A percentile compares a stretch with the other conserved stretches of the same genome.
Evolutionary conservation across 2,329 filamentous ascomycete genomes (phyloP).

Genomic region (Fusarium lyarnte): DNA sequence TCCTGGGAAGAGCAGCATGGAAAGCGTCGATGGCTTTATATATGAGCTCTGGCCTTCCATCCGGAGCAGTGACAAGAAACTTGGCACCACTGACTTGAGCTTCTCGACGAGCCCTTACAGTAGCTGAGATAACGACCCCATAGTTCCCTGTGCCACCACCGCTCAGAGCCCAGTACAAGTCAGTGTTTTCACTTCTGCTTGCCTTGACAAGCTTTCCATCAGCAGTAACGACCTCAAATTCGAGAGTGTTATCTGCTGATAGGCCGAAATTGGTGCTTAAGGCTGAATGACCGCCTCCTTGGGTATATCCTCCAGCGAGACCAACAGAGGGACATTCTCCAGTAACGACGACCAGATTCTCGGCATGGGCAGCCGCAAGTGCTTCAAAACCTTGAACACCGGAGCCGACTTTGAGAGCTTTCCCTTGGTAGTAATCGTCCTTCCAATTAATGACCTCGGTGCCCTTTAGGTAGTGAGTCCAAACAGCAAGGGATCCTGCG

Average conservation of each 20-base stretch:
- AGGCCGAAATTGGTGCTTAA: conserved; percentile 65
- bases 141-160: conserved; percentile 69
- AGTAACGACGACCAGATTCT: conserved; percentile 60
- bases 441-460: conserved; percentile 52
- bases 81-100: conserved; percentile 49
- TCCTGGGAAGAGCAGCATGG: conserved; percentile 38
- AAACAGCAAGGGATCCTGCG: conserved; percentile 51
- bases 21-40: conserved; percentile 38
- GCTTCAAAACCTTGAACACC: conserved; percentile 63
- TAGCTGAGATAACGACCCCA: conserved; percentile 65
- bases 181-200: conserved; percentile 56
- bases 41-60: conserved; percentile 8
- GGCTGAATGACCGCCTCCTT: conserved; percentile 65
- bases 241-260: conserved; percentile 66
- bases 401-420: conserved; percentile 62
- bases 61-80: conserved; percentile 13
- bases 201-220: conserved; percentile 59
- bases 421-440: conserved; percentile 56
- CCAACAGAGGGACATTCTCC: conserved; percentile 66
- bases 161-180: conserved; percentile 71
- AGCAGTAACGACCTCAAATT: conserved; percentile 64
- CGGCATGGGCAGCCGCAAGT: conserved; percentile 54
- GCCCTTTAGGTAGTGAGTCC: conserved; percentile 55
- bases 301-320: conserved; percentile 67
- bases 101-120: conserved; percentile 58